phyloP scores from a whole-genome alignment of 176 grass and related monocot species.

The Phragmites australis region DNA sequence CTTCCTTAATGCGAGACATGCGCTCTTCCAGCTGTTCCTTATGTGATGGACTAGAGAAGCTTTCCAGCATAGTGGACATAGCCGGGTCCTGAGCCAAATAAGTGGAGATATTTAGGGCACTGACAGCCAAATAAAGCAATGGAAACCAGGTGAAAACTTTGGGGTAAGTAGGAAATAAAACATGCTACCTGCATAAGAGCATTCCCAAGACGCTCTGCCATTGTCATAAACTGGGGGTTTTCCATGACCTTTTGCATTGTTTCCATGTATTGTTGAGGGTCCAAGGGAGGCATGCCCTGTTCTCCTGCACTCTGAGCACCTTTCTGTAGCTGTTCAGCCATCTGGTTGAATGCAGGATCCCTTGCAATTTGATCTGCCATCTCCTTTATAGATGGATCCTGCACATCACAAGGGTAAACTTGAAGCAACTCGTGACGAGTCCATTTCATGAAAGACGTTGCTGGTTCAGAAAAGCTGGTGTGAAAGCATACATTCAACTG shows the following conservation, averaged over 20 bases:
- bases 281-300: slow-evolving; percentile 62
- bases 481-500: background rate
- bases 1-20: slow-evolving; percentile 81
- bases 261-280: slow-evolving; percentile 81
- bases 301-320: slow-evolving; percentile 65
- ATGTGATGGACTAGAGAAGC: slow-evolving; percentile 64
- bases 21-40: slow-evolving; percentile 93
- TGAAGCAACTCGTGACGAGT: background rate
- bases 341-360: slow-evolving; percentile 83
- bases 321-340: slow-evolving; percentile 89
- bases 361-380: slow-evolving; percentile 90
- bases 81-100: slow-evolving; percentile 71
- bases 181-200: slow-evolving; percentile 82
- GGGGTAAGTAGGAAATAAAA: slow-evolving; percentile 6
- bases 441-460: background rate
- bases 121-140: background rate
- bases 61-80: slow-evolving; percentile 86
- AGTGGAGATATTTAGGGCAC: background rate
- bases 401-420: slow-evolving; percentile 28
- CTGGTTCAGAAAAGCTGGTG: slow-evolving; percentile 19
- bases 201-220: slow-evolving; percentile 84
- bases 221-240: slow-evolving; percentile 84
- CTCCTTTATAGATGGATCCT: slow-evolving; percentile 96
- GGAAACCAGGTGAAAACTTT: background rate
- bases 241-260: slow-evolving; percentile 97